Base-by-base conservation (phyloP, 2,329 filamentous ascomycete genomes). In the Cladosporium phlei region DNA sequence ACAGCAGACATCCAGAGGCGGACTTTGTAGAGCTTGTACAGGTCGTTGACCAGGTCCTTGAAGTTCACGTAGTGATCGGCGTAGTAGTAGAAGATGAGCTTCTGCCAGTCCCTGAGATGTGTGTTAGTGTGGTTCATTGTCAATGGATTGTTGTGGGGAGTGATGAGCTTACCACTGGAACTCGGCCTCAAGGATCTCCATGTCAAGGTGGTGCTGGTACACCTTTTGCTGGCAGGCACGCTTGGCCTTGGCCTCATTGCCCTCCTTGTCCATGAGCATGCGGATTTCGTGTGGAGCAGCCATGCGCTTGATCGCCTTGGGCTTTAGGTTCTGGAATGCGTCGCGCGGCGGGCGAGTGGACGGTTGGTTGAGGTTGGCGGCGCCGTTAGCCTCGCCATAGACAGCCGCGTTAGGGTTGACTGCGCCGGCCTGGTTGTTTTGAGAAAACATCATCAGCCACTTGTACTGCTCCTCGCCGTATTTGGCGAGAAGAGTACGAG, bases 1-100 rank as follows among this genome's bases (percentile, higher is more conserved):
- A 98, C 95, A 3, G 93, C 93, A 4, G 91, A 97, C 88, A 98
- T 95, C 93, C 93, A 98, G 60, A 98, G 98, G 58, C 94, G 82
- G 17, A 91, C 95, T 74, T 98, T 98, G 77, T 97, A 98, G 52
- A 97, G 91, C 70, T 97, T 97, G 78, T 97, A 98, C 10, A 98
- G 76, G 64, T 98, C 93, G 0, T 90, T 95, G 44, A 98, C 93
- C 12, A 98, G 80, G 2, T 88, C 88, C 66, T 98, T 98, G 77
- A 98, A 98, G 71, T 97, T 97, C 74, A 98, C 95, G 66, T 98
- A 98, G 0, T 88, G 83, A 62, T 96, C 90, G 45, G 93, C 91
- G 65, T 96, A 98, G 70, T 97, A 98, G 72, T 96, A 98, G 69
- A 97, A 97, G 0, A 94, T 98, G 47, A 98, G 73, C 66, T 98